Percentiles rank a stretch among this genome's conserved stretches.
These are phyloP conservation scores for Ophiocordyceps australis DNA, from an alignment of 2,329 filamentous ascomycete genomes.

Conservation along the genomic window DNA sequence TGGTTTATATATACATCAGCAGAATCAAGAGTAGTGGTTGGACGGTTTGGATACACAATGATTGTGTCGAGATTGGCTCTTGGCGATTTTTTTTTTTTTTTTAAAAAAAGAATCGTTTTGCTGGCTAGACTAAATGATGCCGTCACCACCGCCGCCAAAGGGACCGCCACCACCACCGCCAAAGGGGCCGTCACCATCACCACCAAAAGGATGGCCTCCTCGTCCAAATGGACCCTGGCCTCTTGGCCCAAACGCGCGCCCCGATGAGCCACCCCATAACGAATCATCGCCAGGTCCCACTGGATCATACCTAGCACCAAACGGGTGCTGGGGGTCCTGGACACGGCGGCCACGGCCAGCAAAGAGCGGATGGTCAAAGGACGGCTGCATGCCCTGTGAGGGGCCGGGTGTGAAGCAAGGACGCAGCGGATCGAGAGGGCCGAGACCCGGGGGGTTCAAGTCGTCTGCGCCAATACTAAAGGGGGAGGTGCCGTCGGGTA, in stretches of 20 bases:
- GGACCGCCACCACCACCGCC: no score
- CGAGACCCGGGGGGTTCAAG: slow-evolving; percentile 70
- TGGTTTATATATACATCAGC: no score
- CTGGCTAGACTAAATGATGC: slow-evolving; percentile 12
- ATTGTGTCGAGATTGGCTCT: no score
- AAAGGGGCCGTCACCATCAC: slow-evolving; percentile 10
- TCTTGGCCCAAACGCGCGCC: slow-evolving; percentile 26
- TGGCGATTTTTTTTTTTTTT: no score
- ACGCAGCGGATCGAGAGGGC: slow-evolving; percentile 67
- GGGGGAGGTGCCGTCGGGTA: slow-evolving; percentile 33
- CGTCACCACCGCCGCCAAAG: slow-evolving; percentile 14
- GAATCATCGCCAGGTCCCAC: slow-evolving; percentile 60
- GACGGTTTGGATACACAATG: no score
- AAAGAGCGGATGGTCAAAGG: slow-evolving; percentile 83
- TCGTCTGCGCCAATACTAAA: slow-evolving; percentile 70
- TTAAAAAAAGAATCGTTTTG: no score
- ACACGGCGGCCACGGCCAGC: slow-evolving; percentile 23
- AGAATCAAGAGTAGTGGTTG: no score
- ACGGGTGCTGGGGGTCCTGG: slow-evolving; percentile 55
- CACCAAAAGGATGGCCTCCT: no score
- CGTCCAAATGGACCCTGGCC: slow-evolving; percentile 19
- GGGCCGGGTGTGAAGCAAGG: slow-evolving; percentile 44
- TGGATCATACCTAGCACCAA: slow-evolving; percentile 84
- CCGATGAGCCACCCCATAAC: no score
- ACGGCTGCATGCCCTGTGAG: slow-evolving; percentile 82